phyloP scores from a whole-genome alignment of 345 rosid species.

The Eucalyptus caleyi region DNA sequence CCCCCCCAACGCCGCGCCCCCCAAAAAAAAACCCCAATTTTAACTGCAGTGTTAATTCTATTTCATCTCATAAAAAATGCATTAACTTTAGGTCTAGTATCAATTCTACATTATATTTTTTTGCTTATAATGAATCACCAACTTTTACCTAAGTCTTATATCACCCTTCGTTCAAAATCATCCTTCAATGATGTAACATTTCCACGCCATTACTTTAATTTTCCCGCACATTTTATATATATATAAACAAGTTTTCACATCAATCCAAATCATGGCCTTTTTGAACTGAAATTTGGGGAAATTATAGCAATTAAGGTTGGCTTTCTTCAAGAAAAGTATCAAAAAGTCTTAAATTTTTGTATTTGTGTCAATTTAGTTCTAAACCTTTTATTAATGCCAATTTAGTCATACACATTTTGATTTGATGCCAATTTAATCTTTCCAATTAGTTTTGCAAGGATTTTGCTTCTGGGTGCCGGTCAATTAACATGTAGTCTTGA shows the following conservation, averaged over 20 bases:
- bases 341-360: too few relatives aligned
- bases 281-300: too few relatives aligned
- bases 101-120: too few relatives aligned
- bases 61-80: not conserved
- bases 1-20: too few relatives aligned
- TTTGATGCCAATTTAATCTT: too few relatives aligned
- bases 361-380: too few relatives aligned
- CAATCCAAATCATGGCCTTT: not conserved
- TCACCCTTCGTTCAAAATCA: not conserved
- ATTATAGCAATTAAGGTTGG: not conserved
- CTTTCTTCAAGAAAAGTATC: too few relatives aligned
- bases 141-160: not conserved
- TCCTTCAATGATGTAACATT: not conserved
- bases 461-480: fast-evolving
- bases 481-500: fast-evolving
- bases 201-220: too few relatives aligned
- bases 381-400: too few relatives aligned
- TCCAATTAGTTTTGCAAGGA: too few relatives aligned
- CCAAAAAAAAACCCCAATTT: not conserved
- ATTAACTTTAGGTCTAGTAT: not conserved
- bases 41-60: not conserved
- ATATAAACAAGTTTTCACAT: not conserved
- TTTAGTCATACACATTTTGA: too few relatives aligned
- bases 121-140: not conserved
- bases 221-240: too few relatives aligned